phyloP scores from a whole-genome alignment of 2,329 filamentous ascomycete species.

The Neofusicoccum parvum region DNA sequence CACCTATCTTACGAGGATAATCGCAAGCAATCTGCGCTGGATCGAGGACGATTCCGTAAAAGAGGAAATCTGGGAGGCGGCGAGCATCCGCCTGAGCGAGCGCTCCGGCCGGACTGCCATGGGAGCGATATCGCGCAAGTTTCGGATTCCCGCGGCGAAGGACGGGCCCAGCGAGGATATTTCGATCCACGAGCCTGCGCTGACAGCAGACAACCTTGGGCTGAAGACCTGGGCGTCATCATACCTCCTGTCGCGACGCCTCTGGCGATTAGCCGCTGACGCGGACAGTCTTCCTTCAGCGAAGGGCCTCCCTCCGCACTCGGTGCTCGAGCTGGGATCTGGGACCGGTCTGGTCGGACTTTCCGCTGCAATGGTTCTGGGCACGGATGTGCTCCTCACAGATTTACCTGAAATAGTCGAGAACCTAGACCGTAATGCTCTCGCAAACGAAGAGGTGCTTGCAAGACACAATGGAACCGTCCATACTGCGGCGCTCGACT shows the following conservation, averaged over 20 bases:
- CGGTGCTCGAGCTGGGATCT: conserved; percentile 77
- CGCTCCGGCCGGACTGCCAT: conserved; percentile 77
- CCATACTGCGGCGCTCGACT: conserved; percentile 70
- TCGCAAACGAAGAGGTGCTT: conserved; percentile 63
- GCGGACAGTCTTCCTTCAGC: conserved; percentile 22
- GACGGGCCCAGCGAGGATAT: conserved; percentile 58
- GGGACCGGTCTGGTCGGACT: conserved; percentile 91
- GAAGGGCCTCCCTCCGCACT: conserved; percentile 15
- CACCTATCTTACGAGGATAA: conserved; percentile 69
- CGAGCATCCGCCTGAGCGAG: conserved; percentile 79
- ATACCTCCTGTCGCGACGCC: conserved; percentile 76
- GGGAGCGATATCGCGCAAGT: conserved; percentile 63
- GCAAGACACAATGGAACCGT: conserved; percentile 58
- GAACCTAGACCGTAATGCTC: conserved; percentile 76
- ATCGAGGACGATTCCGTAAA: conserved; percentile 65
- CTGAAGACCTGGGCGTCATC: conserved; percentile 96
- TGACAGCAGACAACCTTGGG: conserved; percentile 85
- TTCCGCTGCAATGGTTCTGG: conserved; percentile 74
- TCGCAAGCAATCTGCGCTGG: conserved; percentile 70
- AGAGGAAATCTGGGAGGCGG: conserved; percentile 75
- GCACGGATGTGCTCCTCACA: conserved; percentile 69
- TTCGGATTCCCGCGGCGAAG: conserved; percentile 54
- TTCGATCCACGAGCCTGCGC: conserved; percentile 78
- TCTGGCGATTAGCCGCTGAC: conserved; percentile 46
- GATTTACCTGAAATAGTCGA: conserved; percentile 82